Percentiles rank a stretch among this genome's conserved stretches.
Conservation (phyloP, 345 rosid species). For the Syzygium oleosum region DNA sequence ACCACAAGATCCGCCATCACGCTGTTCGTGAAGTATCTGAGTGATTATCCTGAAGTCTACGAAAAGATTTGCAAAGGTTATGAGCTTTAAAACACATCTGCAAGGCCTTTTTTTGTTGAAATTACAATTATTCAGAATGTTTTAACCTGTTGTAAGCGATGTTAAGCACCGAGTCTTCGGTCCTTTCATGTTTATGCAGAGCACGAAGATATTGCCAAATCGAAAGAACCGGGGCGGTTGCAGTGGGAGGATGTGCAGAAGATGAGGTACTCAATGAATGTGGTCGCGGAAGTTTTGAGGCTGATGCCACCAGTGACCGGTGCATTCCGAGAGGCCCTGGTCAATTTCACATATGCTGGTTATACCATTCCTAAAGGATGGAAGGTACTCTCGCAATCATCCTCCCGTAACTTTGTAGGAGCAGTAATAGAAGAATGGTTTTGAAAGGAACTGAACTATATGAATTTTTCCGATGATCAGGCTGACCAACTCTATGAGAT, state of each 20-base stretch:
- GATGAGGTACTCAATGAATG: constrained; percentile 3
- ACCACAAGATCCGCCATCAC: constrained; percentile 2
- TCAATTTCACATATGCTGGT: constrained; percentile 21
- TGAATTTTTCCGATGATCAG: too few species aligned
- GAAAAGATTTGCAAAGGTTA: not conserved
- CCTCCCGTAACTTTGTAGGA: not conserved
- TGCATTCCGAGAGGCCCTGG: constrained; percentile 9
- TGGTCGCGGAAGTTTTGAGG: not conserved
- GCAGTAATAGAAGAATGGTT: too few species aligned
- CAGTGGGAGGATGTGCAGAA: constrained; percentile 2
- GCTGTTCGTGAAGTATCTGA: constrained; percentile 7
- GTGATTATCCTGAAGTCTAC: not conserved
- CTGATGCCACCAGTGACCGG: not conserved
- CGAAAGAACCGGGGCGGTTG: not conserved
- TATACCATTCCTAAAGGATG: constrained; percentile 40
- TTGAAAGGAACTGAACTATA: too few species aligned
- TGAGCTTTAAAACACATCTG: not conserved
- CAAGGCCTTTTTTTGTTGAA: not conserved
- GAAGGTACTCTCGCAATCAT: constrained; percentile 16
- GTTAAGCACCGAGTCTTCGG: not conserved
- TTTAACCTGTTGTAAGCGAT: not conserved
- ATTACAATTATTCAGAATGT: not conserved
- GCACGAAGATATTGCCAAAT: not conserved
- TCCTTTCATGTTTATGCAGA: not conserved
- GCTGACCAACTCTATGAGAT: too few species aligned